Evolutionary conservation across 345 rosid genomes (phyloP).

Genomic region (Eucalyptus cladocalyx): DNA sequence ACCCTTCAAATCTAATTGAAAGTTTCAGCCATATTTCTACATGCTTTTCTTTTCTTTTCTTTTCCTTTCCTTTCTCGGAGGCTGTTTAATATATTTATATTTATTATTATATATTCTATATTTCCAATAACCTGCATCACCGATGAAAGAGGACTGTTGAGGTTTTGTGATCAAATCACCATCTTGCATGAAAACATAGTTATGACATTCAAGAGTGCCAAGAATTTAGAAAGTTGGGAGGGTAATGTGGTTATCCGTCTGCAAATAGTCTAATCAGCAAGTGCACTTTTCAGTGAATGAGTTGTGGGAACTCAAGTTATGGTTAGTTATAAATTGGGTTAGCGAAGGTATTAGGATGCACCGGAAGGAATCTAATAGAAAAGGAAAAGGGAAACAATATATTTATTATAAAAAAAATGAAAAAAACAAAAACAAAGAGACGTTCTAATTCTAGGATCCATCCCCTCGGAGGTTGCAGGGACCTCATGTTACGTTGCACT

Average conservation of each 20-base stretch:
- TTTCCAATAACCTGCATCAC: background rate
- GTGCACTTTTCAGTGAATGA: background rate
- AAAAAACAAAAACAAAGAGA: background rate
- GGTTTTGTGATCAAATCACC: background rate
- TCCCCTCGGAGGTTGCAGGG: conserved; percentile 7
- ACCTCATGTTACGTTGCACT: conserved; percentile 15
- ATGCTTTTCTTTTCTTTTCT: background rate
- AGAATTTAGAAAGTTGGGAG: background rate
- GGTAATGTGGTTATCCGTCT: background rate
- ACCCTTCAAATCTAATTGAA: background rate
- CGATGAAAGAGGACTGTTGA: background rate
- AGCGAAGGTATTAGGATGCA: background rate
- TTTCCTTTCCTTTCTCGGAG: background rate
- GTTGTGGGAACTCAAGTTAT: background rate
- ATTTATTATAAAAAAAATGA: too few species aligned
- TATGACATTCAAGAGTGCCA: background rate
- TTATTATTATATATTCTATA: background rate
- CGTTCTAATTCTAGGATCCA: background rate
- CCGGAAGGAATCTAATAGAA: background rate
- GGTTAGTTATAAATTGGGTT: background rate
- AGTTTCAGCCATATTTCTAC: background rate
- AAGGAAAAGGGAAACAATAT: background rate
- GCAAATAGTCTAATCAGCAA: background rate
- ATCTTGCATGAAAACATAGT: background rate
- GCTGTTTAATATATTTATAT: background rate